Conservation (phyloP, 768 basidiomycete species). For the Gelatoporia subvermispora region DNA sequence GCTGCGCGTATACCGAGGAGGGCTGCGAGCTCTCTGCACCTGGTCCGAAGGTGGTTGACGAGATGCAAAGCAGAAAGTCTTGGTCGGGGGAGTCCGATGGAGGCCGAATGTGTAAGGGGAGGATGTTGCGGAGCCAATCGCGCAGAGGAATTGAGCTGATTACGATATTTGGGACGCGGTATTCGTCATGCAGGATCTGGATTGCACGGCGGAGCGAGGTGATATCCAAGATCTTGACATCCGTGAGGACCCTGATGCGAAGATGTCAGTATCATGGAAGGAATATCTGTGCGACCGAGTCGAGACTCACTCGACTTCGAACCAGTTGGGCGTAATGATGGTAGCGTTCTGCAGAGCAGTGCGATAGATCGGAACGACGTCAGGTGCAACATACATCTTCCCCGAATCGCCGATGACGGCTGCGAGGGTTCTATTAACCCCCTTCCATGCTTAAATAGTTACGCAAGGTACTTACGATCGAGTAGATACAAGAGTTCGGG, state of each 20-base stretch:
- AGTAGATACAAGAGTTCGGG: slow-evolving; percentile 77
- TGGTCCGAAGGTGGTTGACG: slow-evolving; percentile 43
- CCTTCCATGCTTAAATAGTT: background rate
- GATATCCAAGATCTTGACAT: slow-evolving; percentile 60
- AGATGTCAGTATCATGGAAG: background rate
- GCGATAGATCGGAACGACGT: slow-evolving; percentile 85
- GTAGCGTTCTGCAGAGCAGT: slow-evolving; percentile 77
- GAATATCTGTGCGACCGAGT: background rate
- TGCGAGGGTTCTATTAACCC: slow-evolving; percentile 26
- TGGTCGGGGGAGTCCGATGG: slow-evolving; percentile 23
- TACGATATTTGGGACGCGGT: slow-evolving; percentile 80
- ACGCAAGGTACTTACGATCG: slow-evolving; percentile 72
- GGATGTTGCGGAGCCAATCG: slow-evolving; percentile 50
- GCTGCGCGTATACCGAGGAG: slow-evolving; percentile 60
- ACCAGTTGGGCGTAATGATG: slow-evolving; percentile 97
- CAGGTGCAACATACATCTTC: slow-evolving; percentile 78
- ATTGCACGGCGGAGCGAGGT: slow-evolving; percentile 66
- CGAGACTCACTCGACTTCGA: slow-evolving; percentile 82
- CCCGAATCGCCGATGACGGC: slow-evolving; percentile 96
- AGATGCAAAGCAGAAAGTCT: slow-evolving; percentile 73
- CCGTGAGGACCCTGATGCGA: slow-evolving; percentile 64
- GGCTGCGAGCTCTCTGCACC: slow-evolving; percentile 2
- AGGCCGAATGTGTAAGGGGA: slow-evolving; percentile 43
- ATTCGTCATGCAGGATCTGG: slow-evolving; percentile 66
- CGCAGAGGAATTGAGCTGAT: slow-evolving; percentile 83